Evolutionary conservation across 768 basidiomycete species (phyloP).

Genomic region (Cubamyces sp.): DNA sequence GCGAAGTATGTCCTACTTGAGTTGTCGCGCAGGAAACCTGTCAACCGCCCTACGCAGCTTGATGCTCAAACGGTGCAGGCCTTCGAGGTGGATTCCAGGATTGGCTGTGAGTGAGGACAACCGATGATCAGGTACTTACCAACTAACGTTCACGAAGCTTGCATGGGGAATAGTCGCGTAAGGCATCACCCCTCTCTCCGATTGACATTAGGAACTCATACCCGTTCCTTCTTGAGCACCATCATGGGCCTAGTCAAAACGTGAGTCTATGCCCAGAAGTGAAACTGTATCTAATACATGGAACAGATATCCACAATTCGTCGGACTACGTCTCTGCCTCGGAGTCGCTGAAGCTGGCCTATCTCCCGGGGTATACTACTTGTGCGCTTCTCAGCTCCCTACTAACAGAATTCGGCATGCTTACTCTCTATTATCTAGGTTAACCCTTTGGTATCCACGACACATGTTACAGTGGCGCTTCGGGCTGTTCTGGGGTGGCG

Average conservation of each 20-base stretch:
- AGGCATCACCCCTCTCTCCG: slow-evolving; percentile 18
- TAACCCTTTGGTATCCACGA: slow-evolving; percentile 32
- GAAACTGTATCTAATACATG: not conserved
- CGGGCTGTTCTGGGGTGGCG: slow-evolving; percentile 33
- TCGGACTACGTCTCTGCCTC: slow-evolving; percentile 59
- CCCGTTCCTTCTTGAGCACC: slow-evolving; percentile 41
- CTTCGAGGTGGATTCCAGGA: slow-evolving; percentile 72
- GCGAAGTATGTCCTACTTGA: not conserved
- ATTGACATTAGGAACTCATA: not conserved
- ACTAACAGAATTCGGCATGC: not conserved
- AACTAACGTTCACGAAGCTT: slow-evolving; percentile 45
- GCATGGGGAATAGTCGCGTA: slow-evolving; percentile 69
- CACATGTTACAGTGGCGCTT: slow-evolving; percentile 32
- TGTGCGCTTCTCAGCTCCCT: slow-evolving; percentile 44
- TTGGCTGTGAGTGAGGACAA: slow-evolving; percentile 50
- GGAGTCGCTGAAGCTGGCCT: slow-evolving; percentile 71
- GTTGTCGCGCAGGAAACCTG: not conserved
- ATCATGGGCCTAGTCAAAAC: slow-evolving; percentile 69
- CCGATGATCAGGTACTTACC: not conserved
- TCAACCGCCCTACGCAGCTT: slow-evolving; percentile 31
- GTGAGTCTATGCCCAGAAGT: slow-evolving; percentile 34
- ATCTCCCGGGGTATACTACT: slow-evolving; percentile 75
- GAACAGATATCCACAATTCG: slow-evolving; percentile 60
- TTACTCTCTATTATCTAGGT: slow-evolving; percentile 6
- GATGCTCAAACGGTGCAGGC: slow-evolving; percentile 63